Conservation (phyloP, 768 basidiomycete species). For the Russula emetica region DNA sequence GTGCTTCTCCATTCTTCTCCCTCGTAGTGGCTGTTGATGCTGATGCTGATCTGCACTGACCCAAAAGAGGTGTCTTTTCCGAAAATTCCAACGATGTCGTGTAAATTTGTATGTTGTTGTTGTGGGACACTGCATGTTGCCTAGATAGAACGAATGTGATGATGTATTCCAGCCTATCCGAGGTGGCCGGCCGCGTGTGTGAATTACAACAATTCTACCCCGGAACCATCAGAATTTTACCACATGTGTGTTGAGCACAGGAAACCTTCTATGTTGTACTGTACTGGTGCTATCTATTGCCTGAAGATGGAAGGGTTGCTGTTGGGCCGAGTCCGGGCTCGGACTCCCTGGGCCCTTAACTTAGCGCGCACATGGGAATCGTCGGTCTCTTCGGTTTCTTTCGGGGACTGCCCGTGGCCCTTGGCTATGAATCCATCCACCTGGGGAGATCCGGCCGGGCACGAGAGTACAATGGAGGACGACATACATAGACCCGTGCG, state of each 20-base stretch:
- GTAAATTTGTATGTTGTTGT: conserved; percentile 5
- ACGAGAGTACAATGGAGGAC: neutral
- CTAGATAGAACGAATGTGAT: conserved; percentile 4
- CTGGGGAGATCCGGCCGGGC: conserved; percentile 17
- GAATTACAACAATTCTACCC: conserved; percentile 4
- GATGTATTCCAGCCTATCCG: conserved; percentile 14
- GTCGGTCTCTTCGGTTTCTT: neutral
- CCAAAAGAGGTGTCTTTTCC: neutral
- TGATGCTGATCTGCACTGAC: conserved; percentile 19
- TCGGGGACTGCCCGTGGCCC: neutral
- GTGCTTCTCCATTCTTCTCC: neutral
- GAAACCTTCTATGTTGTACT: neutral
- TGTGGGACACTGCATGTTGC: conserved; percentile 5
- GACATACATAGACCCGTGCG: neutral
- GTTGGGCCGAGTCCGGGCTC: neutral
- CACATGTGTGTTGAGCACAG: conserved; percentile 4
- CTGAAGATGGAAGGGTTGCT: neutral
- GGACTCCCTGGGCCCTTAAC: neutral
- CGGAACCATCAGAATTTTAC: conserved; percentile 17
- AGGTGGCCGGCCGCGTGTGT: conserved; percentile 14
- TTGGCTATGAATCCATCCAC: neutral
- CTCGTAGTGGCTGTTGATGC: conserved; percentile 11
- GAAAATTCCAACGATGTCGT: conserved; percentile 6
- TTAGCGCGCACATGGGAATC: conserved; percentile 12
- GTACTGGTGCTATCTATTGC: conserved; percentile 10